These are phyloP conservation scores for Boletus fagicola DNA, from an alignment of 768 basidiomycete genomes.

Conservation along the genomic window DNA sequence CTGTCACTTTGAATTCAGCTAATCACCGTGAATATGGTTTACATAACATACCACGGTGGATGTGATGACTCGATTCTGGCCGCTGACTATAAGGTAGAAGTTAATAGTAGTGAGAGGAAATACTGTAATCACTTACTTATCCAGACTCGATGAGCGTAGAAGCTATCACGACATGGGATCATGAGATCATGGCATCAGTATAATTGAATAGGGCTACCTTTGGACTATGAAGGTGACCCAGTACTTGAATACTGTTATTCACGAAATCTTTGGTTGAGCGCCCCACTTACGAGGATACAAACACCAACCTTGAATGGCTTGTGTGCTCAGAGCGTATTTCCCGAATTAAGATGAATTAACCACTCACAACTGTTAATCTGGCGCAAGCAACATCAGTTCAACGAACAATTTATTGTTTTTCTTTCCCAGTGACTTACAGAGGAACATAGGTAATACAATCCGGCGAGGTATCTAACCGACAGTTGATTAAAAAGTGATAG, in stretches of 20 bases:
- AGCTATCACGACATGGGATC: no score
- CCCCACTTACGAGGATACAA: background rate
- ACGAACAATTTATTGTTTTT: background rate
- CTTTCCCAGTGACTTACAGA: slow-evolving; percentile 1
- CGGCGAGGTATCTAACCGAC: slow-evolving; percentile 2
- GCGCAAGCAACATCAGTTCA: background rate
- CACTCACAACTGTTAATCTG: slow-evolving; percentile 1
- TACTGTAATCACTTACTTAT: no score
- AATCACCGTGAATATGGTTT: background rate
- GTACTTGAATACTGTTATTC: background rate
- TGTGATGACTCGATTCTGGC: background rate
- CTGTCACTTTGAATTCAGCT: slow-evolving; percentile 5
- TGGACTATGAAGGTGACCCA: background rate
- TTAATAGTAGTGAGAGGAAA: no score
- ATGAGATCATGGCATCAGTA: no score
- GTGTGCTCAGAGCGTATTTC: background rate
- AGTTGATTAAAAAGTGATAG: slow-evolving; percentile 7
- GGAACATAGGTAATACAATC: slow-evolving; percentile 4
- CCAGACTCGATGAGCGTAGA: no score
- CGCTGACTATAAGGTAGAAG: no score
- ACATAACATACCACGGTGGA: background rate
- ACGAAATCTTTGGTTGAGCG: background rate
- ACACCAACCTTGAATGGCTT: background rate
- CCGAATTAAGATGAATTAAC: background rate
- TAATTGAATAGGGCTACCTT: background rate